Percentiles rank a stretch among this genome's conserved stretches.
These are phyloP conservation scores for Acacia crassicarpa DNA, from an alignment of 306 rosid genomes.

Conservation along the genomic window DNA sequence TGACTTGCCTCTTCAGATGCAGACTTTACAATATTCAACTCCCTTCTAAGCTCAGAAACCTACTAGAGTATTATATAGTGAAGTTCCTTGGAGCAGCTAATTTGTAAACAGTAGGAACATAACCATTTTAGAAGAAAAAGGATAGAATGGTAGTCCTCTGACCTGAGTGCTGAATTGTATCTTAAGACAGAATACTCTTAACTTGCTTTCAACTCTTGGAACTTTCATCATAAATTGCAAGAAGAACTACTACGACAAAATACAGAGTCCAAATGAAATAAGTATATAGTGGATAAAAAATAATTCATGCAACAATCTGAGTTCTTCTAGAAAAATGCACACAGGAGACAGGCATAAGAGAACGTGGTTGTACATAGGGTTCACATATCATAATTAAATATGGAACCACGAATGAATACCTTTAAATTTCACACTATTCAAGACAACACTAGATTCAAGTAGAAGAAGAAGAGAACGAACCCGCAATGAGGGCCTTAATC, in stretches of 20 bases:
- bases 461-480: too few species aligned
- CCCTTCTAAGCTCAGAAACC: conserved; percentile 86
- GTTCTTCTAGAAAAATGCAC: conserved; percentile 18
- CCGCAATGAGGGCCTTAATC: too few species aligned
- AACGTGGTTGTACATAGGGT: neutral
- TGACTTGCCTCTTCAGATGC: conserved; percentile 79
- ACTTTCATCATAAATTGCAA: conserved; percentile 79
- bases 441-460: too few species aligned
- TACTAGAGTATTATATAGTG: conserved; percentile 35
- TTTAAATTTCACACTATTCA: too few species aligned
- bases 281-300: conserved; percentile 22
- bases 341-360: too few species aligned
- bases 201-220: conserved; percentile 86
- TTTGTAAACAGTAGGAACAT: conserved; percentile 22
- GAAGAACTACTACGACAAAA: conserved; percentile 67
- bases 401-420: neutral
- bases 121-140: conserved; percentile 27
- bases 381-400: neutral
- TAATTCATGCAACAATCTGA: neutral
- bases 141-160: conserved; percentile 35
- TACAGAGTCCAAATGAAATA: conserved; percentile 34
- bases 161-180: conserved; percentile 86
- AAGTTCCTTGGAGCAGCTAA: conserved; percentile 33
- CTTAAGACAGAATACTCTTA: conserved; percentile 88
- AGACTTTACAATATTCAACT: conserved; percentile 70